phyloP scores from a whole-genome alignment of 306 rosid species.

The Cicer judaicum region DNA sequence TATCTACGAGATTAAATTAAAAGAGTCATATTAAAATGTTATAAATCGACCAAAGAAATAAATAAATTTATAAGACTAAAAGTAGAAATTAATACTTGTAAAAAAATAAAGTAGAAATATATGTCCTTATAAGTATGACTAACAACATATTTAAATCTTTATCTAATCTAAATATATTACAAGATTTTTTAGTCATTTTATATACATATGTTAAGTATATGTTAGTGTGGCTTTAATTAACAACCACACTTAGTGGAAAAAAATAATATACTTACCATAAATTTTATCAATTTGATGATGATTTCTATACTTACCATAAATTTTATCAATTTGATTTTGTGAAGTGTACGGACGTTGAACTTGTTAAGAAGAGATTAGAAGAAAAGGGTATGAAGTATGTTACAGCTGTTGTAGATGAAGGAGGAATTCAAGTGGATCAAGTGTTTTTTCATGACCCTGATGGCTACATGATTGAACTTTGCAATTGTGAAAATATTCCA shows the following conservation, averaged over 20 bases:
- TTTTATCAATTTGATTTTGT: constrained; percentile 22
- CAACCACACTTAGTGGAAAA: no score
- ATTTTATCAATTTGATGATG: no score
- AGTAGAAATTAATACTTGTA: no score
- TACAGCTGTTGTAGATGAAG: constrained; percentile 74
- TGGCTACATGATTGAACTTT: constrained; percentile 81
- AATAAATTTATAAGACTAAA: neutral
- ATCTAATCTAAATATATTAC: neutral
- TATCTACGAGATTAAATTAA: neutral
- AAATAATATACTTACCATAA: no score
- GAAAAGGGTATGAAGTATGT: constrained; percentile 76
- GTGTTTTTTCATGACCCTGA: constrained; percentile 92
- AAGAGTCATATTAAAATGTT: neutral
- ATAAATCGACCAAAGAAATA: neutral
- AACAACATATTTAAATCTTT: neutral
- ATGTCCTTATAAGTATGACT: no score
- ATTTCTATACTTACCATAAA: neutral
- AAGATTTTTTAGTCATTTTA: no score
- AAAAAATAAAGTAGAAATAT: no score
- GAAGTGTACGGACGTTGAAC: constrained; percentile 81
- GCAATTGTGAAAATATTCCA: constrained; percentile 81
- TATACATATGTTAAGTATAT: no score
- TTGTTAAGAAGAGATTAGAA: constrained; percentile 73
- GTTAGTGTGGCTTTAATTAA: no score
- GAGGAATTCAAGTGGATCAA: constrained; percentile 67